Percentiles rank a stretch among this genome's conserved stretches.
Evolutionary conservation across 805 yeast genomes (phyloP).

Genomic region (Candida insectalens): DNA sequence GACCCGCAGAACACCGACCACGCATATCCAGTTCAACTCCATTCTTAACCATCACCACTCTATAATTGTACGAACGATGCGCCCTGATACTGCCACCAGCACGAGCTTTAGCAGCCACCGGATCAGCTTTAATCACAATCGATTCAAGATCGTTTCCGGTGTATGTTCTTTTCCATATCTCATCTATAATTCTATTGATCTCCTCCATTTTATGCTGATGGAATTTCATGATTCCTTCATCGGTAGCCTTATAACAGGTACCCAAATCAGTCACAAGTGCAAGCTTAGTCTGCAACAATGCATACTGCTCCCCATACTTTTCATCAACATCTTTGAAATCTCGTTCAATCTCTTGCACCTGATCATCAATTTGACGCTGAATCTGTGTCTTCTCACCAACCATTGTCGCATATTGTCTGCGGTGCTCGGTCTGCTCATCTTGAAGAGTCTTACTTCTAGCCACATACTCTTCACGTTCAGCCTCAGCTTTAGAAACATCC

Average conservation of each 20-base stretch:
- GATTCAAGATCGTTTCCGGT: constrained; percentile 94
- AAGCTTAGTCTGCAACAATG: constrained; percentile 64
- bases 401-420: constrained; percentile 61
- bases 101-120: constrained; percentile 35
- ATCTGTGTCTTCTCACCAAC: constrained; percentile 82
- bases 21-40: constrained; percentile 94
- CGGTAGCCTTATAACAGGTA: constrained; percentile 77
- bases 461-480: constrained; percentile 52
- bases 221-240: constrained; percentile 86
- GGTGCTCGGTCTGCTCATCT: constrained; percentile 40
- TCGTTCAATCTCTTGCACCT: constrained; percentile 49
- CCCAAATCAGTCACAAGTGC: constrained; percentile 74
- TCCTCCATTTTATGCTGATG: constrained; percentile 90
- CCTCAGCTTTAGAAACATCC: constrained; percentile 38
- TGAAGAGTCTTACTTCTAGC: constrained; percentile 42
- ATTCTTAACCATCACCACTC: constrained; percentile 92
- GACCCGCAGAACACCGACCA: constrained; percentile 98
- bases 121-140: constrained; percentile 77
- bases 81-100: constrained; percentile 10
- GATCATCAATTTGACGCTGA: constrained; percentile 52
- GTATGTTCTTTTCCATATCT: constrained; percentile 89
- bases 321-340: constrained; percentile 65
- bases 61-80: constrained; percentile 74
- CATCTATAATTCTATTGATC: constrained; percentile 79
- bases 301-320: constrained; percentile 59